These are phyloP conservation scores for Epichloe glyceriae DNA, from an alignment of 2,329 filamentous ascomycete genomes.

Conservation along the genomic window DNA sequence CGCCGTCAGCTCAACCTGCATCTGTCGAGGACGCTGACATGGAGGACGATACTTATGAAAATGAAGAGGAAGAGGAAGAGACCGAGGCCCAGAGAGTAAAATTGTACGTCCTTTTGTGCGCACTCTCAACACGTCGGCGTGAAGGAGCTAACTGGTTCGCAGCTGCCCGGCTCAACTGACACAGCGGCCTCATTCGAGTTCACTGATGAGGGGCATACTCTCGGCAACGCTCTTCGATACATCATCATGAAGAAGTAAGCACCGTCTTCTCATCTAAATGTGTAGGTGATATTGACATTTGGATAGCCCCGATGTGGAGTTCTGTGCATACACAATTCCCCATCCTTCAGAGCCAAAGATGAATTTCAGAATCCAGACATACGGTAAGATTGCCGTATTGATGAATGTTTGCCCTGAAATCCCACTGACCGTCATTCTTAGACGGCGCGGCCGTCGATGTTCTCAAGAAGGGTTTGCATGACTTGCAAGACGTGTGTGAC, in stretches of 20 bases:
- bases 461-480: conserved; percentile 76
- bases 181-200: conserved; percentile 94
- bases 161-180: conserved; percentile 77
- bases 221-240: conserved; percentile 87
- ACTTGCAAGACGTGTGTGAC: conserved; percentile 85
- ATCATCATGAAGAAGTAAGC: conserved; percentile 96
- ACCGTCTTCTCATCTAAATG: conserved; percentile 12
- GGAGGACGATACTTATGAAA: conserved; percentile 16
- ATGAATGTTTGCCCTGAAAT: conserved; percentile 6
- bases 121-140: not conserved
- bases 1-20: conserved; percentile 24
- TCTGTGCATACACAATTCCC: conserved; percentile 95
- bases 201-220: conserved; percentile 81
- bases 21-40: conserved; percentile 22
- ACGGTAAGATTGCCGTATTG: conserved; percentile 45
- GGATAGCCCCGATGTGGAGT: conserved; percentile 80
- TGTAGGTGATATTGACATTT: conserved; percentile 3
- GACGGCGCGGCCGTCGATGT: conserved; percentile 73
- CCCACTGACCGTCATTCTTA: conserved; percentile 22
- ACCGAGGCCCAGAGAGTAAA: conserved; percentile 41
- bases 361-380: conserved; percentile 96
- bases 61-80: conserved; percentile 31
- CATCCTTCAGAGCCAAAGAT: conserved; percentile 94
- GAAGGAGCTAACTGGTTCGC: not conserved
- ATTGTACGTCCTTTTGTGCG: conserved; percentile 36